phyloP scores from a whole-genome alignment of 345 rosid species.

The Lumnitzera littorea region DNA sequence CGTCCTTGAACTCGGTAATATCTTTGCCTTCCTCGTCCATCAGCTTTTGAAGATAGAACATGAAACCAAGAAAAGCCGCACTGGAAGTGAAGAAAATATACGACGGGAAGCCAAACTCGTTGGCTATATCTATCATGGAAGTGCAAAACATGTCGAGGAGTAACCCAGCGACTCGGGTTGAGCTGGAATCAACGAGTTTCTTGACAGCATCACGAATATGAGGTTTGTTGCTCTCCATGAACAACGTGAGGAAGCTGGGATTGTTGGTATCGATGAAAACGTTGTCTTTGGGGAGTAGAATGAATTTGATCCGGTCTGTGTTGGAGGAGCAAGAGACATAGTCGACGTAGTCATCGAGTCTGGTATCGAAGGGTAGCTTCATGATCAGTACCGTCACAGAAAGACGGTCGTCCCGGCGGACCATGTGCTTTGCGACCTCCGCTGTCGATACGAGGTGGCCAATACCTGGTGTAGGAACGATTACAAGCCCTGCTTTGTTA shows the following conservation, averaged over 20 bases:
- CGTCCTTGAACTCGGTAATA: slow-evolving; percentile 12
- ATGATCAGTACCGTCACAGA: slow-evolving; percentile 12
- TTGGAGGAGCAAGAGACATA: slow-evolving; percentile 1
- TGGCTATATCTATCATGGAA: slow-evolving; percentile 27
- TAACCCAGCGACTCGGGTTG: slow-evolving; percentile 15
- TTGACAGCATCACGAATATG: slow-evolving; percentile 18
- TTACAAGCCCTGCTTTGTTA: slow-evolving; percentile 3
- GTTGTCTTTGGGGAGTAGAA: slow-evolving; percentile 1
- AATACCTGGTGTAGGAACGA: slow-evolving; percentile 16
- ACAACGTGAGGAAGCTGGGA: slow-evolving; percentile 10
- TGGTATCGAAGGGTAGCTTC: not conserved
- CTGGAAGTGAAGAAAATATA: slow-evolving; percentile 30
- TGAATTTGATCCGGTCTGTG: slow-evolving; percentile 5
- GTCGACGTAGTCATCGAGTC: not conserved
- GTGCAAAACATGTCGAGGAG: slow-evolving; percentile 32
- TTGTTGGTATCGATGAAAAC: not conserved
- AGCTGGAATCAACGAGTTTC: slow-evolving; percentile 8
- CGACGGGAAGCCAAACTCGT: slow-evolving; percentile 20
- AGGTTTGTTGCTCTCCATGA: slow-evolving; percentile 17
- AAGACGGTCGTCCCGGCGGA: slow-evolving; percentile 7
- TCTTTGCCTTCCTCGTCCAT: slow-evolving; percentile 11
- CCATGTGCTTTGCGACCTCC: slow-evolving; percentile 12
- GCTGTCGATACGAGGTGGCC: slow-evolving; percentile 14
- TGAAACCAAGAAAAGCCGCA: slow-evolving; percentile 26
- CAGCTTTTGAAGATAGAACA: slow-evolving; percentile 12